These are phyloP conservation scores for Dictyostelium brefeldianum DNA, from an alignment of 78 protist genomes.

Conservation along the genomic window DNA sequence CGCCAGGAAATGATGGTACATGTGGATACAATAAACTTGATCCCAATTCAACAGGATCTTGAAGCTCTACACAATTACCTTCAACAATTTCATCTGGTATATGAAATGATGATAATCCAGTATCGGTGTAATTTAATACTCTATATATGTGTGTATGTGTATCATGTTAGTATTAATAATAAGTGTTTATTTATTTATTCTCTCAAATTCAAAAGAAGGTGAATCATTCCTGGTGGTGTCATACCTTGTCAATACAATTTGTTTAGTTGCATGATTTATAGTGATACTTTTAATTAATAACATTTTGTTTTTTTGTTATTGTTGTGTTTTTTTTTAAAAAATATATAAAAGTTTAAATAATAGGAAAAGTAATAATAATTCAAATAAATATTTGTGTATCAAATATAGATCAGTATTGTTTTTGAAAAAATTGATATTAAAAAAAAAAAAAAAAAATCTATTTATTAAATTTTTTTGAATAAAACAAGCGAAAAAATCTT, in stretches of 20 bases:
- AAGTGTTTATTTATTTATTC: too few species aligned
- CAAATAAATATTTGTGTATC: too few species aligned
- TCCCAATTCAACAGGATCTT: neutral
- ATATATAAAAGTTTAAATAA: neutral
- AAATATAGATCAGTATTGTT: too few species aligned
- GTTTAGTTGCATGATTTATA: neutral
- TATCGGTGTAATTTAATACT: neutral
- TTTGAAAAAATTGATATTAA: too few species aligned
- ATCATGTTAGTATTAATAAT: too few species aligned
- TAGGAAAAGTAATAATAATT: neutral
- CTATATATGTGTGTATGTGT: too few species aligned
- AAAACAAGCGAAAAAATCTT: neutral
- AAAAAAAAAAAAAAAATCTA: too few species aligned
- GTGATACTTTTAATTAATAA: neutral
- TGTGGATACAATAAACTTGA: neutral
- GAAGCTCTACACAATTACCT: neutral
- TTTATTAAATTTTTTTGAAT: neutral
- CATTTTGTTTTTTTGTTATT: too few species aligned
- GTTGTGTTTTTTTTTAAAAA: too few species aligned
- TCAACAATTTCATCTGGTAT: neutral
- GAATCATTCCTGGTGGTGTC: neutral
- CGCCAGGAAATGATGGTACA: neutral
- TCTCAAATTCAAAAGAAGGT: too few species aligned
- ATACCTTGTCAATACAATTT: neutral
- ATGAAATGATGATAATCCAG: neutral